Conservation (phyloP, 225 moss, liverwort and hornwort genomes). For the Polytrichum commune region DNA sequence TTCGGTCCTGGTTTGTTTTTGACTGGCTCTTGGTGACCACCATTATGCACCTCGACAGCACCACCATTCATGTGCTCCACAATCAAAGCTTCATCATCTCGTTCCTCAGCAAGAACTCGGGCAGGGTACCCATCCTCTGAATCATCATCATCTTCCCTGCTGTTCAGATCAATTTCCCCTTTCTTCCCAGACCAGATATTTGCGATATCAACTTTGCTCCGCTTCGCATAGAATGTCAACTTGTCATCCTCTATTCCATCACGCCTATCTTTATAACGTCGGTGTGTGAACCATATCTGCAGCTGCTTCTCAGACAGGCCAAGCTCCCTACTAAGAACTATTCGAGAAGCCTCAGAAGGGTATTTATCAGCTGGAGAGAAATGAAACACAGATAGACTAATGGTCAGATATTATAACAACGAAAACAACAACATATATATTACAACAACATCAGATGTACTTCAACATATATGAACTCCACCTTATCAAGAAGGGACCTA, state of each 20-base stretch:
- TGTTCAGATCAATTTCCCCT: slow-evolving; percentile 31
- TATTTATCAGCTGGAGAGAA: slow-evolving; percentile 55
- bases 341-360: slow-evolving; percentile 66
- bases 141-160: slow-evolving; percentile 27
- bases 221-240: slow-evolving; percentile 59
- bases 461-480: neutral
- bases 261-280: slow-evolving; percentile 80
- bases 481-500: neutral
- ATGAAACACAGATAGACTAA: neutral
- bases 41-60: slow-evolving; percentile 15
- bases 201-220: slow-evolving; percentile 48
- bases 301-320: slow-evolving; percentile 81
- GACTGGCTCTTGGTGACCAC: slow-evolving; percentile 11
- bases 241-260: slow-evolving; percentile 76
- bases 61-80: slow-evolving; percentile 25
- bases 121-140: slow-evolving; percentile 45
- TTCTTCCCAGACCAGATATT: slow-evolving; percentile 18
- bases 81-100: slow-evolving; percentile 30
- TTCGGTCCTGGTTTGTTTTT: slow-evolving; percentile 16
- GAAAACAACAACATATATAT: neutral
- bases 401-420: neutral
- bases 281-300: slow-evolving; percentile 84
- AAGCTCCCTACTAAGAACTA: slow-evolving; percentile 51
- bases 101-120: slow-evolving; percentile 35
- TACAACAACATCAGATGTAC: neutral